Conservation (phyloP, 2,329 filamentous ascomycete species). For the Aspergillus texensis region DNA sequence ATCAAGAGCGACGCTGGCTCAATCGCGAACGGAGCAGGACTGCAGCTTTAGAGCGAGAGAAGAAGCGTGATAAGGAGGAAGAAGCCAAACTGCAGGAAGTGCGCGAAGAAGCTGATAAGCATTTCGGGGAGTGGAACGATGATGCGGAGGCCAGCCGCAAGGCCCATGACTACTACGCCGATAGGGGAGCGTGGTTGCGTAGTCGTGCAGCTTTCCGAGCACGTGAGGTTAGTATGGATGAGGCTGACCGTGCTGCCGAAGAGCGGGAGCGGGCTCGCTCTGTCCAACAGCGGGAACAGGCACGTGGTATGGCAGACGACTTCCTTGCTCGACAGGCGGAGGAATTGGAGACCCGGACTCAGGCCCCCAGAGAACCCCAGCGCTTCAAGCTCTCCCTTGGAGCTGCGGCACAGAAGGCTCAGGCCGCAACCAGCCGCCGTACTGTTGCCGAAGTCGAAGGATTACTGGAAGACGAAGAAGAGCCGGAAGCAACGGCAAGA, state of each 20-base stretch:
- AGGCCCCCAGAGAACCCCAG: slow-evolving; percentile 60
- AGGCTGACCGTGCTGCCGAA: slow-evolving; percentile 79
- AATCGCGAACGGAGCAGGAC: slow-evolving; percentile 84
- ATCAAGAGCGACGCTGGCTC: slow-evolving; percentile 86
- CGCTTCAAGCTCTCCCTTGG: slow-evolving; percentile 93
- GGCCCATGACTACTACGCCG: slow-evolving; percentile 79
- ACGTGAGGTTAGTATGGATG: slow-evolving; percentile 76
- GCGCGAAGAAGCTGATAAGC: slow-evolving; percentile 69
- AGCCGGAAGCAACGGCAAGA: slow-evolving; percentile 68
- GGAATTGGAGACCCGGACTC: slow-evolving; percentile 62
- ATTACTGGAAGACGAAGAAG: slow-evolving; percentile 91
- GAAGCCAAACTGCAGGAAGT: slow-evolving; percentile 65
- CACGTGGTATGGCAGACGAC: slow-evolving; percentile 81
- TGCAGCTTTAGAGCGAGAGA: slow-evolving; percentile 82
- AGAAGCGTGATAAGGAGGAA: slow-evolving; percentile 76
- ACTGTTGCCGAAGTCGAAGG: slow-evolving; percentile 94
- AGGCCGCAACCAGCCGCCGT: slow-evolving; percentile 64
- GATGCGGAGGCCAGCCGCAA: slow-evolving; percentile 77
- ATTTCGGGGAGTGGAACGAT: slow-evolving; percentile 83
- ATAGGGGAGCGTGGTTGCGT: slow-evolving; percentile 81
- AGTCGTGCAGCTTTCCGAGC: slow-evolving; percentile 74
- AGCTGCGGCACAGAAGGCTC: slow-evolving; percentile 76
- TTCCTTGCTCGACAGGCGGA: slow-evolving; percentile 85
- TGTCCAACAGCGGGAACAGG: slow-evolving; percentile 73
- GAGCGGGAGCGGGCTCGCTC: slow-evolving; percentile 72